Conservation (phyloP, 2,329 filamentous ascomycete genomes). For the Venturia pyrina region DNA sequence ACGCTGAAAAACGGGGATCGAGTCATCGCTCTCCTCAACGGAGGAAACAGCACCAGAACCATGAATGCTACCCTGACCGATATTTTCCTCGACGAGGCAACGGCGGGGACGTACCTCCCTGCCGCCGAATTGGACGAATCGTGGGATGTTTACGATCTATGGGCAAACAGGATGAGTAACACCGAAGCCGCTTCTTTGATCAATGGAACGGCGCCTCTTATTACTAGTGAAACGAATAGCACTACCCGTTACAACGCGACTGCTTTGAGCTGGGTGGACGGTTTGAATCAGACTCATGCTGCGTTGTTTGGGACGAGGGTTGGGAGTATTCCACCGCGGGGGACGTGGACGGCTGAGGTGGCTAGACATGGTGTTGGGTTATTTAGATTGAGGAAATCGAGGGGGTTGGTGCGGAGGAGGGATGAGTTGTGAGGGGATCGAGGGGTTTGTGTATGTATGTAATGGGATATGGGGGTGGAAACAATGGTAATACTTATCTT, state of each 20-base stretch:
- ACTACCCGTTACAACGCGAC: slow-evolving; percentile 40
- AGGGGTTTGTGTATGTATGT: no score
- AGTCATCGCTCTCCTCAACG: slow-evolving; percentile 43
- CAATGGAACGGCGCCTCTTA: slow-evolving; percentile 26
- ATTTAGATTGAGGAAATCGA: slow-evolving; percentile 35
- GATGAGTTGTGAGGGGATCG: slow-evolving; percentile 31
- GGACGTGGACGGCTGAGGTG: slow-evolving; percentile 35
- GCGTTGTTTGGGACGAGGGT: slow-evolving; percentile 38
- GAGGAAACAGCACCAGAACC: slow-evolving; percentile 29
- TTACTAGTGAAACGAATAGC: slow-evolving; percentile 19
- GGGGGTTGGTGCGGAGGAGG: slow-evolving; percentile 24
- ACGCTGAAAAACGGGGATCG: slow-evolving; percentile 36
- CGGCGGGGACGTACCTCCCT: slow-evolving; percentile 27
- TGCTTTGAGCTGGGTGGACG: slow-evolving; percentile 38
- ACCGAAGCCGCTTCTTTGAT: slow-evolving; percentile 35
- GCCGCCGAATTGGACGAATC: slow-evolving; percentile 31
- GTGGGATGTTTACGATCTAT: slow-evolving; percentile 47
- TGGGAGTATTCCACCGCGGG: slow-evolving; percentile 33
- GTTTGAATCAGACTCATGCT: slow-evolving; percentile 32
- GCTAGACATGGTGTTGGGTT: slow-evolving; percentile 41
- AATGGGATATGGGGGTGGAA: no score
- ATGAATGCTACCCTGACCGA: slow-evolving; percentile 44
- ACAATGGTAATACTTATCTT: no score
- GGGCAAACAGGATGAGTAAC: slow-evolving; percentile 44
- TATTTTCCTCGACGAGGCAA: slow-evolving; percentile 41